Conservation (phyloP, 768 basidiomycete species). For the Stropharia rugosoannulata region DNA sequence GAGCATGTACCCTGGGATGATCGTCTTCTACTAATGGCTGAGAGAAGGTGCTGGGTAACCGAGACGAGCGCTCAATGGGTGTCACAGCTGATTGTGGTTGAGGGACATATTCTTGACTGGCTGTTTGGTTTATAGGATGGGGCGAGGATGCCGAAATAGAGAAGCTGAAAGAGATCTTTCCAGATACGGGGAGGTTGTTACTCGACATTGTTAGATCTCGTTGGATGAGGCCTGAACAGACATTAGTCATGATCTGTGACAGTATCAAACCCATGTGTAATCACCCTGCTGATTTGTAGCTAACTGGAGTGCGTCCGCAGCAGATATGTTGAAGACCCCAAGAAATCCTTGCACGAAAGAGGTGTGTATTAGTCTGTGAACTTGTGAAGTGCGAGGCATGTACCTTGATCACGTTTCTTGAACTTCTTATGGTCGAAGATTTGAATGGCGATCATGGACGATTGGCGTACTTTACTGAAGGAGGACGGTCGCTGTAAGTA, state of each 20-base stretch:
- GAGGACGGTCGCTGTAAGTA: conserved; percentile 6
- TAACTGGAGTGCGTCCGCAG: conserved; percentile 49
- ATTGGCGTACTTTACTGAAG: conserved; percentile 64
- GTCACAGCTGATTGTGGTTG: conserved; percentile 16
- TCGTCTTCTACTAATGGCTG: conserved; percentile 18
- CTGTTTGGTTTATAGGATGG: conserved; percentile 10
- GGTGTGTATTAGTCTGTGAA: not conserved
- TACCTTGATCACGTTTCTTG: conserved; percentile 81
- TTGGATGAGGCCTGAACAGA: conserved; percentile 57
- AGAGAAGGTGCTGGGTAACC: conserved; percentile 19
- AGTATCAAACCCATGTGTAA: conserved; percentile 17
- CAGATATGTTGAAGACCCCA: conserved; percentile 56
- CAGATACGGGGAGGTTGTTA: conserved; percentile 78
- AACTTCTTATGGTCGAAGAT: conserved; percentile 91
- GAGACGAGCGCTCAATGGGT: conserved; percentile 12
- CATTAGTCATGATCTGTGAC: conserved; percentile 13
- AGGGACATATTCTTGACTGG: conserved; percentile 17
- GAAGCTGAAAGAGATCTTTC: conserved; percentile 73
- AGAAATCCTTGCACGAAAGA: conserved; percentile 44
- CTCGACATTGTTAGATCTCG: conserved; percentile 73
- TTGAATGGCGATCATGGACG: conserved; percentile 79
- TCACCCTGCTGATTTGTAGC: conserved; percentile 48
- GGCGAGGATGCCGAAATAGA: conserved; percentile 31
- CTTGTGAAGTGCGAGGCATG: conserved; percentile 25
- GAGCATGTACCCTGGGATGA: conserved; percentile 11